Evolutionary conservation across 768 basidiomycete genomes (phyloP), one percentile per base, ranked within the genome.

Genomic region (Gelatoporia subvermispora): DNA sequence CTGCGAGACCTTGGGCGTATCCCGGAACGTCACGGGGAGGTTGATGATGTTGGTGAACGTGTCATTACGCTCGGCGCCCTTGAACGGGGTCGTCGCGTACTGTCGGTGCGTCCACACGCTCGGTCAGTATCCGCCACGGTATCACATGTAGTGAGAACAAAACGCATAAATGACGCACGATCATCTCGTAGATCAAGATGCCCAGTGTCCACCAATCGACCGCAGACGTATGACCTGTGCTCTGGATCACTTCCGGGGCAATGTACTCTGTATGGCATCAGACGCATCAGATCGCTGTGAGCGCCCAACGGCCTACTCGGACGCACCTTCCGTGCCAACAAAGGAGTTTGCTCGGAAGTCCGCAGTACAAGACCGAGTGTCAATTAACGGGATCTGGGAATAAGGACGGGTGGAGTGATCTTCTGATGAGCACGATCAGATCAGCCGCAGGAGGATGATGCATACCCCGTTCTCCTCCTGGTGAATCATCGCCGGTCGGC

Each of bases 161-260:
- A 39, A 40, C 15, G 22, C 13, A 34, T 40, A 38, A 16, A 35
- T 21, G 10, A 82, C 90, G 78, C 77, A 93, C 90, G 69, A 94
- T 93, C 92, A 96, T 96, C 73, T 99, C 96, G 73, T 93, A 96
- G 60, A 98, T 91, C 61, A 99, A 81, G 61, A 98, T 97, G 35
- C 96, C 96, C 43, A 97, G 74, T 25, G 96, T 98, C 96, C 92
- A 94, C 95, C 95, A 99, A 71, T 99, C 96, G 44, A 99, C 96
- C 13, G 95, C 94, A 53, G 93, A 93, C 34, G 94, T 96, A 68
- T 99, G 96, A 16, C 96, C 95, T 65, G 88, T 81, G 41, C 91
- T 92, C 59, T 89, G 88, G 64, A 99, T 96, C 50, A 99, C 96
- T 73, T 99, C 96, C 53, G 95, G 95, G 36, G 95, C 93, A 65